phyloP scores from a whole-genome alignment of 768 basidiomycete genomes.

The Gloeopeniophorella convolvens region DNA sequence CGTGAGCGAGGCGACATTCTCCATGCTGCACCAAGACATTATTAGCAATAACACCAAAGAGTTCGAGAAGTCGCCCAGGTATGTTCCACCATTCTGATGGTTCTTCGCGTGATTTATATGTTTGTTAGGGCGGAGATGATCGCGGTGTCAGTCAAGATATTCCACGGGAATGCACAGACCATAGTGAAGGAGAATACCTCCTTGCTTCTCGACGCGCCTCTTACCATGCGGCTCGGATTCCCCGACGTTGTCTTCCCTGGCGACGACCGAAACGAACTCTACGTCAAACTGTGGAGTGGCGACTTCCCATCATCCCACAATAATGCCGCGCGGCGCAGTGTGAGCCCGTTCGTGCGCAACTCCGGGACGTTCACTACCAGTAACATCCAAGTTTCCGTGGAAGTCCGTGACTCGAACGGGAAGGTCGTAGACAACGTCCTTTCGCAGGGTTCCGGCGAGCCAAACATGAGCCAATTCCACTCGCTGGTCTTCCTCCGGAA shows the following conservation, averaged over 20 bases:
- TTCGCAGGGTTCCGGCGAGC: slow-evolving; percentile 81
- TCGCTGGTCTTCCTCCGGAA: slow-evolving; percentile 90
- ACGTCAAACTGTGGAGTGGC: slow-evolving; percentile 93
- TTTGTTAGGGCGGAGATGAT: slow-evolving; percentile 71
- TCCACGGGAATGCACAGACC: slow-evolving; percentile 72
- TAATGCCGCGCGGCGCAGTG: slow-evolving; percentile 46
- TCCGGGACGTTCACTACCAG: slow-evolving; percentile 48
- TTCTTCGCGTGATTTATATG: neutral
- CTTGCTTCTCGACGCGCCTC: slow-evolving; percentile 71
- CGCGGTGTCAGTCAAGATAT: slow-evolving; percentile 78
- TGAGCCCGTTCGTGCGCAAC: slow-evolving; percentile 53
- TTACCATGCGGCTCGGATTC: slow-evolving; percentile 85
- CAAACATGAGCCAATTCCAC: slow-evolving; percentile 69
- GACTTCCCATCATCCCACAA: slow-evolving; percentile 62
- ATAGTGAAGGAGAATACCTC: slow-evolving; percentile 82
- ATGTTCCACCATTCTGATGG: slow-evolving; percentile 22
- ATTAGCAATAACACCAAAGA: slow-evolving; percentile 73
- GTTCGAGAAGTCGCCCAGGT: slow-evolving; percentile 80
- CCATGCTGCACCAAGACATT: slow-evolving; percentile 93
- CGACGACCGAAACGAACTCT: slow-evolving; percentile 88
- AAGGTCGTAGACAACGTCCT: slow-evolving; percentile 62
- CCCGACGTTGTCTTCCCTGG: slow-evolving; percentile 95
- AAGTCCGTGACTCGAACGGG: slow-evolving; percentile 74
- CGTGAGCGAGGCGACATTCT: slow-evolving; percentile 76
- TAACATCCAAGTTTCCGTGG: slow-evolving; percentile 87